Conservation (phyloP, 345 rosid species). For the Boechera retrofracta region DNA sequence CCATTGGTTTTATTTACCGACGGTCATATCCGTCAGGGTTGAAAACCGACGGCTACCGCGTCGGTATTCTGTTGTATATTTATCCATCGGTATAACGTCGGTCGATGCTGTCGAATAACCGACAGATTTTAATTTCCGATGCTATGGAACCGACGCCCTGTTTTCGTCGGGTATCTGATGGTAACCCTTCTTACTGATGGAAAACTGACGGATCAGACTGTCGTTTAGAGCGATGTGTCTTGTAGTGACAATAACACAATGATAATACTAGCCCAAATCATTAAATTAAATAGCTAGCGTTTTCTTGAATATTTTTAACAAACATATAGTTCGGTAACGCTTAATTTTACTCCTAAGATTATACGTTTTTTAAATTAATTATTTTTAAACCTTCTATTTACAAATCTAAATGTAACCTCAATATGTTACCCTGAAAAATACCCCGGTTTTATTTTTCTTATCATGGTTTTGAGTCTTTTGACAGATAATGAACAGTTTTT, state of each 20-base stretch:
- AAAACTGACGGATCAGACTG: no score
- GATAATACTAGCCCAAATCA: not conserved
- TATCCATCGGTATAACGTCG: no score
- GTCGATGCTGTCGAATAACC: no score
- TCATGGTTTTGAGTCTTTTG: not conserved
- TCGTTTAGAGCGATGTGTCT: no score
- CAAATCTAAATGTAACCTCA: not conserved
- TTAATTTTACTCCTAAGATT: not conserved
- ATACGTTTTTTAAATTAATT: not conserved
- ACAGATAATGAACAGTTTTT: slow-evolving; percentile 23
- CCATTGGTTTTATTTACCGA: no score
- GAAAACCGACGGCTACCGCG: no score
- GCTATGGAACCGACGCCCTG: no score
- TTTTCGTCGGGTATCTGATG: no score
- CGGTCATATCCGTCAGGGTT: no score
- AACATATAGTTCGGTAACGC: not conserved
- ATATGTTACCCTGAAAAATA: not conserved
- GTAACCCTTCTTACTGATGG: no score
- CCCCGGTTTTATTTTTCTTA: not conserved
- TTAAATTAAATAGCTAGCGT: not conserved
- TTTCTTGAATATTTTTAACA: not conserved
- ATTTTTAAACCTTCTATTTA: not conserved
- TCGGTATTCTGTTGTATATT: no score
- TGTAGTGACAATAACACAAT: not conserved
- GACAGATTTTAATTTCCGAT: no score